phyloP scores from a whole-genome alignment of 1,284 basidiomycete genomes.

The Ganoderma lucidum region DNA sequence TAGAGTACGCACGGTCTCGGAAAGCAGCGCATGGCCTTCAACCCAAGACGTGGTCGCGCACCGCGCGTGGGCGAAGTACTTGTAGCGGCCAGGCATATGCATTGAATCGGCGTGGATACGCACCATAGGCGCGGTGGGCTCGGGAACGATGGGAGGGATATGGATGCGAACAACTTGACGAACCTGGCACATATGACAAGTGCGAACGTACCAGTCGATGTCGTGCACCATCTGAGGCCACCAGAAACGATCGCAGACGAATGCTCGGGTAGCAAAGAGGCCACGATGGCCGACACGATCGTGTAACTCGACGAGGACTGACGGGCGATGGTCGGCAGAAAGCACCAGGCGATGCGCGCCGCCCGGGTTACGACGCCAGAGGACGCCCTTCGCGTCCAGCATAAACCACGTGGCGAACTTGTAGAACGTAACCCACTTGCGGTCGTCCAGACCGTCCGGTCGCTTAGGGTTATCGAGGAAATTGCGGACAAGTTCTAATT shows the following conservation, averaged over 20 bases:
- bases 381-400: background rate
- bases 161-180: too few relatives aligned
- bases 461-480: background rate
- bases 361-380: background rate
- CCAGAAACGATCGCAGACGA: background rate
- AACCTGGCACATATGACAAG: background rate
- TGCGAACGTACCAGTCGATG: background rate
- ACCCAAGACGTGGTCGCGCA: too few relatives aligned
- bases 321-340: background rate
- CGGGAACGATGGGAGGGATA: background rate
- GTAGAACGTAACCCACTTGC: background rate
- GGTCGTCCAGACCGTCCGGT: too few relatives aligned
- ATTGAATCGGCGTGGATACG: background rate
- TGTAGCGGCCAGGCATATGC: too few relatives aligned
- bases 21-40: too few relatives aligned
- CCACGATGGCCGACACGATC: background rate
- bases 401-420: background rate
- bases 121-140: background rate
- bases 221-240: background rate
- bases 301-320: background rate
- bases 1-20: background rate
- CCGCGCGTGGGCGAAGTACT: too few relatives aligned
- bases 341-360: background rate
- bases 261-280: background rate
- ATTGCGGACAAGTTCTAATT: background rate